Evolutionary conservation across 306 rosid species (phyloP).

Genomic region (Clitoria ternatea): DNA sequence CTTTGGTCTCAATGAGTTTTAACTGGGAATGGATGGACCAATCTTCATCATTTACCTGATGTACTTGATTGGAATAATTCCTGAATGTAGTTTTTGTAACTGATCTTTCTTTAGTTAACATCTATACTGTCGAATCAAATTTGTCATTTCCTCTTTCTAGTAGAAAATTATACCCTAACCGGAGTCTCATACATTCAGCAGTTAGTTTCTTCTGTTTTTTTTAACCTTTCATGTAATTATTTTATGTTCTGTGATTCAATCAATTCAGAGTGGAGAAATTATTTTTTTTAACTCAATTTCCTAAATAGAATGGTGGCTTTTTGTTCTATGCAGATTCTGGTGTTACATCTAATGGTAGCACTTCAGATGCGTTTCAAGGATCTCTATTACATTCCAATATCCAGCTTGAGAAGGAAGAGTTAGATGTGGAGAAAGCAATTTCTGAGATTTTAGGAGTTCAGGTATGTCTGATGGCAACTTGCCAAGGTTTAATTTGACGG

Average conservation of each 20-base stretch:
- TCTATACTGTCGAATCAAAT: neutral
- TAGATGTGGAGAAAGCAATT: constrained; percentile 61
- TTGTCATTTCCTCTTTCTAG: neutral
- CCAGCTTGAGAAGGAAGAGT: constrained; percentile 60
- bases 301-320: constrained; percentile 17
- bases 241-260: neutral
- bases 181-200: neutral
- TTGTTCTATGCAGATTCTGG: constrained; percentile 48
- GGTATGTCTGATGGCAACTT: constrained; percentile 44
- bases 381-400: constrained; percentile 51
- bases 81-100: neutral
- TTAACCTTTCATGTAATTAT: neutral
- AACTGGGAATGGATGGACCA: constrained; percentile 4
- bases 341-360: constrained; percentile 24
- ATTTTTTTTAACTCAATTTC: constrained; percentile 6
- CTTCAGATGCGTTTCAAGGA: constrained; percentile 28
- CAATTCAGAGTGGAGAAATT: neutral
- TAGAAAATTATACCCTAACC: neutral
- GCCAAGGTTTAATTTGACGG: neutral
- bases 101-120: neutral
- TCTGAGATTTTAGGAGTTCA: constrained; percentile 57
- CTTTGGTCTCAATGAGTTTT: neutral
- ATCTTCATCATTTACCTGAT: neutral
- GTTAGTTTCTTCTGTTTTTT: neutral
- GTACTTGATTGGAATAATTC: neutral